Evolutionary conservation across 2,329 filamentous ascomycete species (phyloP), one percentile per base, ranked within the genome.

Genomic region (Claviceps pazoutovae): DNA sequence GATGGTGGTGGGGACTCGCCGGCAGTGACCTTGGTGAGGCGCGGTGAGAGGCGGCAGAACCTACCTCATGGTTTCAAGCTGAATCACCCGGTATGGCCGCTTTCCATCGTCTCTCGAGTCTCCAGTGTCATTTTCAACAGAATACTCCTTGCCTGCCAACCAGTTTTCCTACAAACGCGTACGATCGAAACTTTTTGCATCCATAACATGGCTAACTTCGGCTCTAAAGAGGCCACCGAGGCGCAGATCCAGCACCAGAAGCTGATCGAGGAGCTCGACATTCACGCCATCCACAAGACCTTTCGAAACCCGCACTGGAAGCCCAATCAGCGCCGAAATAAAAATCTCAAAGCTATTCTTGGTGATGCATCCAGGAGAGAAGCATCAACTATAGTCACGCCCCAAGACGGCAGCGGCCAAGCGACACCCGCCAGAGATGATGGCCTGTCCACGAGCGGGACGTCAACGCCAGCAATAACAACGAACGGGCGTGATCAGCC

Each of bases 321-420:
- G 64, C 88, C 93, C 16, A 88, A 91, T 58, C 85, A 90, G 68
- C 89, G 93, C 49, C 88, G 93, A 68, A 98, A 98, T 79, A 98
- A 98, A 75, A 97, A 95, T 68, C 84, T 97, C 69, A 97, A 97
- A 70, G 88, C 95, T 61, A 93, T 98, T 56, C 77, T 98, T 55
- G 86, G 88, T 54, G 93, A 98, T 62, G 87, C 86, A 13, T 81
- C 86, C 21, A 84, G 88, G 59, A 88, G 86, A 64, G 91, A 97
- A 72, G 88, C 88, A n/a, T 95, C 89, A 3, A 77, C 87, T 38
- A 75, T 90, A 62, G 88, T 85, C 16, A 95, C 80, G 1, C 77
- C 88, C 0, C 84, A 87, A 64, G 86, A 88, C 65, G 65, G 70
- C 59, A 90, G 85, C 62, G 89, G 89, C 58, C 76, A 81, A 50